phyloP scores from a whole-genome alignment of 2,329 filamentous ascomycete genomes.

The Colletotrichum liriopes region DNA sequence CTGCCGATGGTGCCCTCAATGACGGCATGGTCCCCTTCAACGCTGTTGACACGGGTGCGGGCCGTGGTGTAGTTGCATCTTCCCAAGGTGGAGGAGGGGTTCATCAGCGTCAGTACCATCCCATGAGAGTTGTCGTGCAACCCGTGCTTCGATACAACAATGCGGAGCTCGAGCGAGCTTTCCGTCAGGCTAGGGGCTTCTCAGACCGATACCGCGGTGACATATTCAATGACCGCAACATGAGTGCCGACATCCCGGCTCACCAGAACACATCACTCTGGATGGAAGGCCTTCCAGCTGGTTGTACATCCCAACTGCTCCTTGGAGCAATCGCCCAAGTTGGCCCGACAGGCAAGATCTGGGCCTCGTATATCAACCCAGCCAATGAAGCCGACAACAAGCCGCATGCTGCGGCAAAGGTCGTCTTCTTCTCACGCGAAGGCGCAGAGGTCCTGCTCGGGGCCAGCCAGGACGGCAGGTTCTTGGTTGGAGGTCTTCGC shows the following conservation, averaged over 20 bases:
- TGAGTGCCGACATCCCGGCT: background rate
- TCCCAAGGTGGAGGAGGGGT: background rate
- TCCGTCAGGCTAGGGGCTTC: background rate
- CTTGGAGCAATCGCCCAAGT: background rate
- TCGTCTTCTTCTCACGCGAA: slow-evolving; percentile 21
- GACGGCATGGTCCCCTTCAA: background rate
- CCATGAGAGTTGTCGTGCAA: background rate
- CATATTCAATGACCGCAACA: slow-evolving; percentile 1
- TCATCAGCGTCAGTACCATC: background rate
- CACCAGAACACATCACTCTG: slow-evolving; percentile 14
- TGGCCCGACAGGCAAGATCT: slow-evolving; percentile 16
- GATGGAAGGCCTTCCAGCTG: slow-evolving; percentile 2
- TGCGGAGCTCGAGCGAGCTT: background rate
- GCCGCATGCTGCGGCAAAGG: slow-evolving; percentile 12
- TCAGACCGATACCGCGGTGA: slow-evolving; percentile 9
- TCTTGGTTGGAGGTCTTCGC: slow-evolving; percentile 3
- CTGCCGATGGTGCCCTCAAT: background rate
- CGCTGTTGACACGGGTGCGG: background rate
- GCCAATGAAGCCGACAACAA: slow-evolving; percentile 2
- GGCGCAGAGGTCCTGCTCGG: slow-evolving; percentile 14
- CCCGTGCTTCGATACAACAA: background rate
- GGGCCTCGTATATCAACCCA: slow-evolving; percentile 5
- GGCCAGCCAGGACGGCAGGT: background rate
- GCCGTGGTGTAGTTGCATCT: background rate
- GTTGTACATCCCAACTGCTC: background rate